Conservation (phyloP, 352 stramenopile species). For the Phytopythium cucurbitacearum region DNA sequence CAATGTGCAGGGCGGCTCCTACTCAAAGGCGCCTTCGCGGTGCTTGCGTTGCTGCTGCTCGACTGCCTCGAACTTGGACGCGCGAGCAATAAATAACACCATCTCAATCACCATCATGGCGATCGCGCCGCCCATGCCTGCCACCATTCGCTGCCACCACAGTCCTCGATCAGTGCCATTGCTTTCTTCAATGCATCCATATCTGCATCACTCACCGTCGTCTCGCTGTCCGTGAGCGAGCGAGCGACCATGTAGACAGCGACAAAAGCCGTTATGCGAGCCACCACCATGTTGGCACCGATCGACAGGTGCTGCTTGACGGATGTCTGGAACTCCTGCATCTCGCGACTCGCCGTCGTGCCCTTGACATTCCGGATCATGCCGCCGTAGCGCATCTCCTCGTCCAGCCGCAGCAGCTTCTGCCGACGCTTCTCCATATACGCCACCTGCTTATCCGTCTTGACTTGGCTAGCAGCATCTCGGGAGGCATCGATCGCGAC, state of each 20-base stretch:
- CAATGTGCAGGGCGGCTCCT: no score
- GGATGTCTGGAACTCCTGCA: constrained; percentile 58
- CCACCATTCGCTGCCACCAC: constrained; percentile 44
- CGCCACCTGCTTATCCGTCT: constrained; percentile 12
- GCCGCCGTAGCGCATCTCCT: constrained; percentile 75
- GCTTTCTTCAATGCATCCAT: constrained; percentile 7
- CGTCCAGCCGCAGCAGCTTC: constrained; percentile 69
- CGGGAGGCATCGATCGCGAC: not conserved
- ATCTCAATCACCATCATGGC: constrained; percentile 88
- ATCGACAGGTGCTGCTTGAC: constrained; percentile 77
- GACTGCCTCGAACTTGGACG: constrained; percentile 61
- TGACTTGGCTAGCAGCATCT: constrained; percentile 1
- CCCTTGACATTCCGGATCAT: constrained; percentile 71
- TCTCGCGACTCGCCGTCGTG: constrained; percentile 34
- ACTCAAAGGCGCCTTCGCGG: constrained; percentile 24
- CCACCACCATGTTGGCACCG: constrained; percentile 83
- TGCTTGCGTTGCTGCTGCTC: constrained; percentile 41
- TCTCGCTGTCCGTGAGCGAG: constrained; percentile 70
- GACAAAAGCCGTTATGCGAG: constrained; percentile 74
- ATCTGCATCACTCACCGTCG: constrained; percentile 32
- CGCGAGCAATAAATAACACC: constrained; percentile 79
- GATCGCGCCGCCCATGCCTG: constrained; percentile 65
- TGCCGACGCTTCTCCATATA: constrained; percentile 49
- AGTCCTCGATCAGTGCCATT: constrained; percentile 1
- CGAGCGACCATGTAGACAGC: constrained; percentile 72